Conservation (phyloP, 257 asterid species). For the Fraxinus quadrangulata region DNA sequence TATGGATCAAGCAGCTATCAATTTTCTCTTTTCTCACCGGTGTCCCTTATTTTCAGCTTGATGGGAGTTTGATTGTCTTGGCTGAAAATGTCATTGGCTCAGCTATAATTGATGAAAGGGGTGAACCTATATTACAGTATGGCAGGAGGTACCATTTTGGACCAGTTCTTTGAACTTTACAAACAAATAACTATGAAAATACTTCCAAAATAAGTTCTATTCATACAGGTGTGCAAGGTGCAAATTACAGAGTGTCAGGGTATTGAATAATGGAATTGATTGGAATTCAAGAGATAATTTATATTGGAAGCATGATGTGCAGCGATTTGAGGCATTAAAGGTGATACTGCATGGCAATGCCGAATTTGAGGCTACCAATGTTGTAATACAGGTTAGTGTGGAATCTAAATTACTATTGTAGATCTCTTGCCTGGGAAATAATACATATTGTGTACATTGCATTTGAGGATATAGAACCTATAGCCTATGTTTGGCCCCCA, state of each 20-base stretch:
- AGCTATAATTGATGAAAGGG: slow-evolving; percentile 39
- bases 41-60: slow-evolving; percentile 63
- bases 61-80: slow-evolving; percentile 80
- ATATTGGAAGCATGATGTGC: slow-evolving; percentile 96
- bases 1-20: slow-evolving; percentile 21
- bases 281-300: slow-evolving; percentile 74
- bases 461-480: too few species aligned
- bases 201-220: slow-evolving; percentile 24
- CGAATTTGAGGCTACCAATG: slow-evolving; percentile 86
- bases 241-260: slow-evolving; percentile 73
- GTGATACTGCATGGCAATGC: slow-evolving; percentile 93
- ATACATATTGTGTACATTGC: slow-evolving; percentile 12
- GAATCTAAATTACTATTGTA: not conserved
- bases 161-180: slow-evolving; percentile 17
- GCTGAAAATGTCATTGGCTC: slow-evolving; percentile 88
- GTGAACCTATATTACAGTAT: slow-evolving; percentile 71
- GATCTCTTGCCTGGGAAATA: not conserved
- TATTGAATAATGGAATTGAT: slow-evolving; percentile 77
- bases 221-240: slow-evolving; percentile 80
- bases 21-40: slow-evolving; percentile 34
- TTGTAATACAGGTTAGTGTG: slow-evolving; percentile 69
- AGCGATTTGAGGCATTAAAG: slow-evolving; percentile 75
- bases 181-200: slow-evolving; percentile 26
- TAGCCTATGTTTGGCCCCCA: too few species aligned
- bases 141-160: slow-evolving; percentile 69